Evolutionary conservation across 2,329 filamentous ascomycete genomes (phyloP), one percentile per base, ranked within the genome.

Genomic region (Dothideomycetes sp.): DNA sequence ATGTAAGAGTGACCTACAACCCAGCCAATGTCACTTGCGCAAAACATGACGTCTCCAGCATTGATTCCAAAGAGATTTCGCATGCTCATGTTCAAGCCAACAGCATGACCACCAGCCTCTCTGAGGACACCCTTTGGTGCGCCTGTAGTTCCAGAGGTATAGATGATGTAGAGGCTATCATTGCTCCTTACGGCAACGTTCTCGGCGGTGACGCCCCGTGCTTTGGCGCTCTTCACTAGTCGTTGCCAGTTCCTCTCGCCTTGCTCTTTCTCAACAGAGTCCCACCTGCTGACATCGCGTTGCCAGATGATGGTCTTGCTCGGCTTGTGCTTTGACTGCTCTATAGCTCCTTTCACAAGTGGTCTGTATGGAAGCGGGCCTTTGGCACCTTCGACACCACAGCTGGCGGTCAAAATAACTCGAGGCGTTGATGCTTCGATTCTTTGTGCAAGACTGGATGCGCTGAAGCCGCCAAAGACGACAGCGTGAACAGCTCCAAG

Each of bases 391-490:
- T 95, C 88, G 41, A 95, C 88, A 24, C 88, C 88, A 59, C 88
- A 95, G 7, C 85, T 94, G 1, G 88, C 87, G 0, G 88, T 94
- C 57, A 95, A 73, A 36, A 95, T 77, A 8, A 74, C 78, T 7
- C 75, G 74, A 5, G 88, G 85, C 24, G 73, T 73, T 5, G 82
- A 85, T 0, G 84, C 82, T 37, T 94, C 86, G 48, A 96, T 94
- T 18, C 88, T 75, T 62, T 95, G 88, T 1, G 87, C 85, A 33
- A 95, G 69, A 3, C 87, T 84, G 8, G 72, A 68, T 0, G 87
- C 70, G 0, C 85, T 86, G 57, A 96, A 96, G 0, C 89, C 88
- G 31, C 89, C 89, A 60, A 95, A 95, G 3, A 96, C 89, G 4
- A 94, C 85, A 3, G 84, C 79, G 56, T 96, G 89, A 38, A 95